Evolutionary conservation across 169 alveolate species (phyloP), one percentile per base, ranked within the genome.

Genomic region (Eimeria acervulina): DNA sequence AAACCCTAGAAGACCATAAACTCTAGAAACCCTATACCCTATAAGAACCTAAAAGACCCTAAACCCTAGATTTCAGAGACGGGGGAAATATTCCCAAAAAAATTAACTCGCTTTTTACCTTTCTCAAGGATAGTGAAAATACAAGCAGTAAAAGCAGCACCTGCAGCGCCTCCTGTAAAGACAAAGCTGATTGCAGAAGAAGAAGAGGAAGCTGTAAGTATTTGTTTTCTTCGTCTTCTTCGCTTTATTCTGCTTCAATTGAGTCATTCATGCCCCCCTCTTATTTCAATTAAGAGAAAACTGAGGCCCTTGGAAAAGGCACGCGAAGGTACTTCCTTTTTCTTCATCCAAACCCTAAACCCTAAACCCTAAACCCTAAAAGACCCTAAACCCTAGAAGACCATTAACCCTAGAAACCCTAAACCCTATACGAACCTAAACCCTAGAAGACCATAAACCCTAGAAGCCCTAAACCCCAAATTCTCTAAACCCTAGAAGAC

Each of bases 21-120:
- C n/a, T n/a, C n/a, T n/a, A n/a, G n/a, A n/a, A n/a, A n/a, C n/a
- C n/a, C n/a, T n/a, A n/a, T n/a, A n/a, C n/a, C n/a, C n/a, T n/a
- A n/a, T n/a, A n/a, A n/a, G n/a, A n/a, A n/a, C n/a, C n/a, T n/a
- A n/a, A n/a, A n/a, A n/a, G n/a, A n/a, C n/a, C n/a, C n/a, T n/a
- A n/a, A n/a, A n/a, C n/a, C n/a, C n/a, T n/a, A n/a, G n/a, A 40
- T 33, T 33, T 19, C 91, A 91, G 95, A 59, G 17, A 91, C 95
- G 10, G 95, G 95, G 2, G 95, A 91, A 63, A 61, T 91, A 6
- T 44, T 66, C 91, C 95, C 95, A 26, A 89, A 91, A 26, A 26
- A 78, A 4, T 68, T 91, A n/a, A 23, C 19, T 8, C 42, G 12
- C 5, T 44, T 47, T 4, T 90, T 74, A 38, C 42, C 63, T 23